Evolutionary conservation across 2,329 filamentous ascomycete species (phyloP).

Genomic region (Penicillium sp.): DNA sequence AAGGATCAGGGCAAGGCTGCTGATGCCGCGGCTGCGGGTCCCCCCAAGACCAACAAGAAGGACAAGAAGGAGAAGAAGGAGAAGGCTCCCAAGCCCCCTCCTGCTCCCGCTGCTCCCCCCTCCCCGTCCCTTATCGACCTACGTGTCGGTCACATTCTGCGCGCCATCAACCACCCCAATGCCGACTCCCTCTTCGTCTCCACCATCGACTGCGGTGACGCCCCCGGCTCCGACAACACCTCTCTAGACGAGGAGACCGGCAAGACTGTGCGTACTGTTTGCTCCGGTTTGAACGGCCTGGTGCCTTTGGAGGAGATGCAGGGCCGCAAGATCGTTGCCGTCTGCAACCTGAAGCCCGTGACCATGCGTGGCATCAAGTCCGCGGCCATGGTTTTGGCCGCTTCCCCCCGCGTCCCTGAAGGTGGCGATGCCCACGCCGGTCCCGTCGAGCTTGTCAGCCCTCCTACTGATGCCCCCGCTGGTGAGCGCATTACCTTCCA

Average conservation of each 20-base stretch:
- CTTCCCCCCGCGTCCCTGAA: slow-evolving; percentile 80
- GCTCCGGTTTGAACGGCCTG: slow-evolving; percentile 92
- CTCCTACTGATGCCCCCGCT: slow-evolving; percentile 76
- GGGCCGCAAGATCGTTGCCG: slow-evolving; percentile 88
- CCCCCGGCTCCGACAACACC: slow-evolving; percentile 83
- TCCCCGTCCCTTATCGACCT: slow-evolving; percentile 90
- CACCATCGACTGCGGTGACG: slow-evolving; percentile 92
- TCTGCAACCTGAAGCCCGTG: slow-evolving; percentile 98
- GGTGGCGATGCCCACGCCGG: slow-evolving; percentile 86
- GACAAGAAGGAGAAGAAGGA: slow-evolving; percentile 87
- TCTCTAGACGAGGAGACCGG: slow-evolving; percentile 78
- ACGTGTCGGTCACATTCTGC: slow-evolving; percentile 94
- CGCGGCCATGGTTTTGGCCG: slow-evolving; percentile 90
- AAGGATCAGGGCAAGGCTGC: slow-evolving; percentile 48
- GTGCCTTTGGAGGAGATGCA: slow-evolving; percentile 96
- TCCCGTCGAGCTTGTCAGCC: slow-evolving; percentile 88
- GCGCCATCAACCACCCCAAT: slow-evolving; percentile 93
- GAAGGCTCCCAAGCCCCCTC: slow-evolving; percentile 76
- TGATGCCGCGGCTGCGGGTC: slow-evolving; percentile 52
- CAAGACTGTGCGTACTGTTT: slow-evolving; percentile 90
- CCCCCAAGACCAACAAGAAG: slow-evolving; percentile 60
- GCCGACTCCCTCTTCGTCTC: slow-evolving; percentile 95
- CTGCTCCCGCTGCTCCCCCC: slow-evolving; percentile 72
- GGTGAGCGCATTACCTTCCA: slow-evolving; percentile 92
- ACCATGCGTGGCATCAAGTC: slow-evolving; percentile 93